phyloP scores from a whole-genome alignment of 441 rosid species.

The Capsella rubella region DNA sequence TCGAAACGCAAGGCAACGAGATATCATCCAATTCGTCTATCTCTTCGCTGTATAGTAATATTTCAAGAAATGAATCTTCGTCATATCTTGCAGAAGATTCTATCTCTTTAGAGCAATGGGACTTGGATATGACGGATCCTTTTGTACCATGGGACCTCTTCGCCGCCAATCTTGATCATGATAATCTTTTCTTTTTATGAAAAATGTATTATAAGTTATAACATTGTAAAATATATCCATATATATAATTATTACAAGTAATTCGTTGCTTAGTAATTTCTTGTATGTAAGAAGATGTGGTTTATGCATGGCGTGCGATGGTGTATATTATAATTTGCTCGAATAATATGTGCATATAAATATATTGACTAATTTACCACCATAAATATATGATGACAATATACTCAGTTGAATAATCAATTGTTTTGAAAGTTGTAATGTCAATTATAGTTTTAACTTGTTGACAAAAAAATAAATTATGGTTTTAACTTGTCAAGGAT shows the following conservation, averaged over 20 bases:
- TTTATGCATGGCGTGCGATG: conserved; percentile 27
- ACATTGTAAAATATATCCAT: conserved; percentile 26
- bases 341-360: conserved; percentile 2
- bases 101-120: conserved; percentile 51
- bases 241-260: conserved; percentile 11
- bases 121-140: conserved; percentile 57
- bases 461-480: too few species aligned
- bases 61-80: conserved; percentile 44
- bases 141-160: conserved; percentile 65
- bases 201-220: conserved; percentile 12
- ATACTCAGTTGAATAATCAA: not conserved
- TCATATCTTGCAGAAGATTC: conserved; percentile 43
- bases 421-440: not conserved
- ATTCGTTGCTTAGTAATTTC: conserved; percentile 17
- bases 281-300: conserved; percentile 28
- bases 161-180: conserved; percentile 44
- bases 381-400: not conserved
- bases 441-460: not conserved
- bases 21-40: conserved; percentile 34
- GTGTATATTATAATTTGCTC: conserved; percentile 20
- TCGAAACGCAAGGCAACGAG: conserved; percentile 33
- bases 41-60: conserved; percentile 37
- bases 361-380: not conserved
- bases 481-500: not conserved
- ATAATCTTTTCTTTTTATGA: conserved; percentile 42